A percentile compares a stretch with the other conserved stretches of the same genome.
Conservation (phyloP, 371 early-diverging fungal genomes). For the Zychaea mexicana region DNA sequence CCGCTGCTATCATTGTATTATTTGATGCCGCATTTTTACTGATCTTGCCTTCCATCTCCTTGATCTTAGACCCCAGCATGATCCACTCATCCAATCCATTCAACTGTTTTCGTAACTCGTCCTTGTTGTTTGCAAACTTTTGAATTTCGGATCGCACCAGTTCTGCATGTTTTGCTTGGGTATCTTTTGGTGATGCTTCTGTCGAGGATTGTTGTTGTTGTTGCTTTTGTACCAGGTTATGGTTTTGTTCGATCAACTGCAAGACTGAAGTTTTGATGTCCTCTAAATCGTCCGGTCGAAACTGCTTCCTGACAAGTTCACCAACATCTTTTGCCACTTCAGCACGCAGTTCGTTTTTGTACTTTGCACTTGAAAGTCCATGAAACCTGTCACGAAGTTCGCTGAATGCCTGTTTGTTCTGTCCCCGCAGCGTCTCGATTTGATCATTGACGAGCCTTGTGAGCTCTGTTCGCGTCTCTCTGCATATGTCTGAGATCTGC, state of each 20-base stretch:
- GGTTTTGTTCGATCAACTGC: neutral
- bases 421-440: neutral
- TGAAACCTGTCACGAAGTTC: neutral
- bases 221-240: too few relatives aligned
- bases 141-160: neutral
- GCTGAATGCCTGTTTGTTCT: neutral
- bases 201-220: neutral
- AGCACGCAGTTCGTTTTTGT: neutral
- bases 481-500: neutral
- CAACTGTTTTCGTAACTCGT: neutral
- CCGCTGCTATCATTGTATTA: too few relatives aligned
- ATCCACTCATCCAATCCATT: neutral
- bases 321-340: neutral
- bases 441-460: neutral
- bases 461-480: neutral
- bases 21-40: too few relatives aligned
- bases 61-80: neutral
- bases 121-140: neutral
- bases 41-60: constrained; percentile 2
- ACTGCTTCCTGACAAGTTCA: neutral
- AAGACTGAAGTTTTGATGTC: neutral
- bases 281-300: neutral
- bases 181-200: neutral
- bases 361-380: neutral
- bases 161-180: neutral